Percentiles rank a stretch among this genome's conserved stretches.
Conservation (phyloP, 345 rosid genomes). For the Xanthoceras sorbifolium region DNA sequence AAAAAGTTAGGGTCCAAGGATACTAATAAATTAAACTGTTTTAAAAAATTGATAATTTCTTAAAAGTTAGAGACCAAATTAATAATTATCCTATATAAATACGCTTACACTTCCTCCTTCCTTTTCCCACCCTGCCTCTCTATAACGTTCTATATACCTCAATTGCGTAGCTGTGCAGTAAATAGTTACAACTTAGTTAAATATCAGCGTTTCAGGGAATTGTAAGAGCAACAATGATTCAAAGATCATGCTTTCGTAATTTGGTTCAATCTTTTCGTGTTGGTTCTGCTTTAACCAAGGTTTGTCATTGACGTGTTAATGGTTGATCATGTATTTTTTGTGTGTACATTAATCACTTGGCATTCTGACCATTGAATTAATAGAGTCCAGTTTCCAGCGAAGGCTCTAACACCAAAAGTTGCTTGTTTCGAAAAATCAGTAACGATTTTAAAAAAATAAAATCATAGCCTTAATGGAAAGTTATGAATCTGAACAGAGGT, state of each 20-base stretch:
- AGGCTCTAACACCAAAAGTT: too few species aligned
- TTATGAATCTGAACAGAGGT: neutral
- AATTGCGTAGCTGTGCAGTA: too few species aligned
- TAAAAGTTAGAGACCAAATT: too few species aligned
- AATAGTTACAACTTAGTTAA: too few species aligned
- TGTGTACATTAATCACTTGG: neutral
- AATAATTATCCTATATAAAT: too few species aligned
- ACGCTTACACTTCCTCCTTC: neutral
- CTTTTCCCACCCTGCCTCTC: too few species aligned
- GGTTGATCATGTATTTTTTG: neutral
- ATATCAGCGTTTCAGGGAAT: neutral
- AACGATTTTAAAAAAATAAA: neutral
- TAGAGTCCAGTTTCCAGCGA: too few species aligned
- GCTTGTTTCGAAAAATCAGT: neutral
- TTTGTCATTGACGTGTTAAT: neutral
- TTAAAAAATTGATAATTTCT: too few species aligned
- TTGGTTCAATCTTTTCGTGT: neutral
- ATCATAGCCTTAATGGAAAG: neutral
- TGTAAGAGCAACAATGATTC: neutral
- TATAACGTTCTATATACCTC: too few species aligned
- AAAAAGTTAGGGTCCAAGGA: too few species aligned
- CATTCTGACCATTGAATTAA: neutral
- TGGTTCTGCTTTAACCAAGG: conserved; percentile 13
- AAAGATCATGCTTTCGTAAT: neutral
- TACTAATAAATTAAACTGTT: too few species aligned